Evolutionary conservation across 148 eudicot species (phyloP).

Genomic region (Rhododendron mucronatum): DNA sequence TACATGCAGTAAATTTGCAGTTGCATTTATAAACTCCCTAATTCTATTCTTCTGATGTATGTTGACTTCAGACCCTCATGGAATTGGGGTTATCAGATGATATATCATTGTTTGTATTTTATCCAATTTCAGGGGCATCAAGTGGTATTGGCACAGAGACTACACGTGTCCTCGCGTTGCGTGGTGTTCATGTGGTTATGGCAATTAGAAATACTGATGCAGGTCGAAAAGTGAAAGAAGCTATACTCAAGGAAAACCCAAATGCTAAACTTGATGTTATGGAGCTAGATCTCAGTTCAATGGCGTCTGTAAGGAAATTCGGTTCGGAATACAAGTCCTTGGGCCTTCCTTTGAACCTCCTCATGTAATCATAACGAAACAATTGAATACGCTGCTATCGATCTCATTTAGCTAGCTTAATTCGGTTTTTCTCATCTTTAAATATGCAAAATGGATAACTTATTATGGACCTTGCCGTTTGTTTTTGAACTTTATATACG

Average conservation of each 20-base stretch:
- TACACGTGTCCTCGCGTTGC: neutral
- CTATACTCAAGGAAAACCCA: constrained; percentile 53
- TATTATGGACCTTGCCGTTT: neutral
- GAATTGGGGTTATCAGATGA: neutral
- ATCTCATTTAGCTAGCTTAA: neutral
- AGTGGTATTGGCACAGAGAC: constrained; percentile 40
- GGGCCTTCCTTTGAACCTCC: constrained; percentile 23
- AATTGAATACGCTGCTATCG: neutral
- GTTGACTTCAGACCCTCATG: neutral
- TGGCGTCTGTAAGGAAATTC: constrained; percentile 71
- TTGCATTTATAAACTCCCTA: too few species aligned
- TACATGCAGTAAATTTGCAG: too few species aligned
- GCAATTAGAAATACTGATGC: constrained; percentile 20
- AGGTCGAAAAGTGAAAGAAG: constrained; percentile 57
- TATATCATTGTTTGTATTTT: neutral
- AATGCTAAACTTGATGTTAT: constrained; percentile 78
- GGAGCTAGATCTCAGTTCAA: constrained; percentile 82
- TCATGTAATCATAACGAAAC: constrained; percentile 53
- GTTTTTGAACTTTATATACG: neutral
- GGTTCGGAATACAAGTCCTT: constrained; percentile 58
- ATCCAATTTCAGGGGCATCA: constrained; percentile 66
- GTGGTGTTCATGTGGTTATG: neutral
- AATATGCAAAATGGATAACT: neutral
- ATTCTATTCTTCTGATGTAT: neutral
- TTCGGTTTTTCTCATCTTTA: neutral